phyloP scores from a whole-genome alignment of 2,329 filamentous ascomycete genomes.

The Acephala macrosclerotiorum region DNA sequence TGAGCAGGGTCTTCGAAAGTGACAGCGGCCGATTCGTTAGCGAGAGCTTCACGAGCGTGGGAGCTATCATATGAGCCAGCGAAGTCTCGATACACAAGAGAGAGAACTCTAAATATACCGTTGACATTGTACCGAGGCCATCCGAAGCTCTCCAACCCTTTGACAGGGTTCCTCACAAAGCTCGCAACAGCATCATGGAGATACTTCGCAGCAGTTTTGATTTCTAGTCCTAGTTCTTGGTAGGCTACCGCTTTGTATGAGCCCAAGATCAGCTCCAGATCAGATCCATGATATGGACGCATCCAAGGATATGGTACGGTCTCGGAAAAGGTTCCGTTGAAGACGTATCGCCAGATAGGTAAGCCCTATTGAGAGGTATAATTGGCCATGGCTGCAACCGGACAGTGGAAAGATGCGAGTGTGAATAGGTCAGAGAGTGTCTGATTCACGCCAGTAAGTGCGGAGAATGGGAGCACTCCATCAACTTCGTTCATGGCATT shows the following conservation, averaged over 20 bases:
- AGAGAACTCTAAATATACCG: not conserved
- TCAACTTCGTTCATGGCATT: slow-evolving; percentile 16
- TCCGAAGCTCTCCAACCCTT: slow-evolving; percentile 14
- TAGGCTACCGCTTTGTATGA: not conserved
- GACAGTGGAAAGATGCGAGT: slow-evolving; percentile 15
- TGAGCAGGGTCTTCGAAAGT: slow-evolving; percentile 13
- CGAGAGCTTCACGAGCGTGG: slow-evolving; percentile 15
- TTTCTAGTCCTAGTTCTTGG: slow-evolving; percentile 12
- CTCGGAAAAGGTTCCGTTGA: slow-evolving; percentile 14
- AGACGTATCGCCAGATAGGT: slow-evolving; percentile 20
- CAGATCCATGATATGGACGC: slow-evolving; percentile 19
- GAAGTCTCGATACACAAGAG: not conserved
- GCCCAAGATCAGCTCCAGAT: slow-evolving; percentile 11
- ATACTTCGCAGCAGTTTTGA: slow-evolving; percentile 10
- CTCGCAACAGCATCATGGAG: slow-evolving; percentile 13
- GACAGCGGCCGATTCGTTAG: slow-evolving; percentile 11
- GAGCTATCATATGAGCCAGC: not conserved
- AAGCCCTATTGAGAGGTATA: slow-evolving; percentile 5
- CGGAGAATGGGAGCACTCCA: slow-evolving; percentile 18
- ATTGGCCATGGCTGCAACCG: slow-evolving; percentile 5
- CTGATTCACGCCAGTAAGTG: slow-evolving; percentile 11
- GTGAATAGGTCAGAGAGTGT: slow-evolving; percentile 17
- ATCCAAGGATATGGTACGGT: slow-evolving; percentile 18
- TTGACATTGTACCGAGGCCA: slow-evolving; percentile 15
- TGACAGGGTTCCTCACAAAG: slow-evolving; percentile 21